phyloP scores from a whole-genome alignment of 495 filamentous ascomycete genomes.

The Aspergillus cavernicola region DNA sequence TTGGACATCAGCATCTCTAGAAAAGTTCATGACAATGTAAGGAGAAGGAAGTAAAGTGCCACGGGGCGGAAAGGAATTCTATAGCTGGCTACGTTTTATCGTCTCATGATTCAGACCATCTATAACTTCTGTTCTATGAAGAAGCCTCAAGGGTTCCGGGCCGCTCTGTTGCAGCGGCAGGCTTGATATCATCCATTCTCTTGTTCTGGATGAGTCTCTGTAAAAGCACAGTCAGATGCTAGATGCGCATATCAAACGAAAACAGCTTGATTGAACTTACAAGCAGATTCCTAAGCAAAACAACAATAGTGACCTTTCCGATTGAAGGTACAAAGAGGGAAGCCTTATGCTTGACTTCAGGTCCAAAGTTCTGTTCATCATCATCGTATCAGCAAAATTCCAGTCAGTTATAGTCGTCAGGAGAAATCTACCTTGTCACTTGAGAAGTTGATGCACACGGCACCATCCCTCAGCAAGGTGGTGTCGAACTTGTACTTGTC shows the following conservation, averaged over 20 bases:
- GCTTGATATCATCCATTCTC: constrained; percentile 42
- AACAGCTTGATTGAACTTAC: constrained; percentile 56
- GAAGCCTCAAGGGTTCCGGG: constrained; percentile 41
- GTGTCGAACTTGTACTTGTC: constrained; percentile 84
- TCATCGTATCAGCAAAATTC: background rate
- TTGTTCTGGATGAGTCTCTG: constrained; percentile 52
- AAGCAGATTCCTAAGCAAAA: constrained; percentile 83
- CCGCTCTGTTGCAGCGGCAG: constrained; percentile 42
- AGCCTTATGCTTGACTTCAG: constrained; percentile 84
- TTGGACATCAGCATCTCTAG: constrained; percentile 2
- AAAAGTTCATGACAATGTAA: background rate
- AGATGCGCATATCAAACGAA: background rate
- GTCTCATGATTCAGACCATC: constrained; percentile 6
- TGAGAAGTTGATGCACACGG: constrained; percentile 96
- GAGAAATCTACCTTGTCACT: constrained; percentile 65
- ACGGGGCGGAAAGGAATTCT: constrained; percentile 10
- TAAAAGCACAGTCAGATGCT: constrained; percentile 2
- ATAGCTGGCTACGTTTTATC: constrained; percentile 10
- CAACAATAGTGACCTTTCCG: constrained; percentile 94
- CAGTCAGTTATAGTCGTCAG: background rate
- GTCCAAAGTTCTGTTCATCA: constrained; percentile 70
- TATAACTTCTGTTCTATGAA: constrained; percentile 15
- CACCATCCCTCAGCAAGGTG: constrained; percentile 76
- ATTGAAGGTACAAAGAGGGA: constrained; percentile 97
- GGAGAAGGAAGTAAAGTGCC: constrained; percentile 1